Base-by-base conservation (phyloP, 352 stramenopile genomes). In the Lagenidium sp. region DNA sequence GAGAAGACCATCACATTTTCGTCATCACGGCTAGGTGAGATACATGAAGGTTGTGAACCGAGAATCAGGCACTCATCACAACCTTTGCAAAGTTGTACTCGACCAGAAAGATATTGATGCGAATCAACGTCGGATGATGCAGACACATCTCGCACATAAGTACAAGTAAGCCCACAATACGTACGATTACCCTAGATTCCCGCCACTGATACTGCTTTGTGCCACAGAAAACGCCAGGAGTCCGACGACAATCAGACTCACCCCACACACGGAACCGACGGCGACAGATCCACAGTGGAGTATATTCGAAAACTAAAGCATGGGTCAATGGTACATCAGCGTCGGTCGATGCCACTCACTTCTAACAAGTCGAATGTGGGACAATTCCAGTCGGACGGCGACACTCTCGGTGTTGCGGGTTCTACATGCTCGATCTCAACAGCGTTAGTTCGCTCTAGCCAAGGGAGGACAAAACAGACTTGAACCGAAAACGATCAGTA, bases 1-100 rank as follows among this genome's bases (percentile, higher is more conserved):
- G 77, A 90, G 31, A 79, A 82, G 31, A 68, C 57, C 5, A 79
- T 90, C 51, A 82, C 74, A 4, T 86, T 89, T 39, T 89, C 77
- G 7, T 77, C 63, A 1, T 40, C 68, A 3, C 57, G 62, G 6
- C 55, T 89, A 15, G 49, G 74, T 85, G 57, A 29, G 47, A 47
- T 5, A 5, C 21, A n/a, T 18, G 13, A 4, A 13, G 8, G 19
- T 36, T 20, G 15, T 45, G 8, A 35, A 39, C 34, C 20, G 34
- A 8, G 15, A 39, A 8, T 39, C 6, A 21, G 6, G 8, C 34
- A 18, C 11, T 18, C 34, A n/a, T 21, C 7, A n/a, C 13, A 6
- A 29, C 18, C 10, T 11, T 8, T 10, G 18, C 23, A 3, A 40
- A 87, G 75, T 50, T 6, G 40, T 83, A 18, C 57, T 90, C 19